phyloP scores from a whole-genome alignment of 2,329 filamentous ascomycete genomes.

The Pseudocercospora crystallina region DNA sequence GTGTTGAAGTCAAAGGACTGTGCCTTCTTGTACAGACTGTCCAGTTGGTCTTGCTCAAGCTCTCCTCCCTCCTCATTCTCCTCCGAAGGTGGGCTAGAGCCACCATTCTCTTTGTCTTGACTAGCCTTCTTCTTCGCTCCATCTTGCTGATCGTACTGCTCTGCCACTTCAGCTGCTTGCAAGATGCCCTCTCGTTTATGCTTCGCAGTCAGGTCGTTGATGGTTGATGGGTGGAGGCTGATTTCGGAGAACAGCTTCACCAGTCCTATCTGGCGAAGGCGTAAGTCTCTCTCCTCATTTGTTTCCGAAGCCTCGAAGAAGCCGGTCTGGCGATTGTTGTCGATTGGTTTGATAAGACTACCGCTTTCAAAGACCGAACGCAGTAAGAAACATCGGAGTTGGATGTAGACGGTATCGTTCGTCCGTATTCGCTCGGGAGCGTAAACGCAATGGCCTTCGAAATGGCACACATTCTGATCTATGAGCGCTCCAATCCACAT shows the following conservation, averaged over 20 bases:
- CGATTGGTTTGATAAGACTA: slow-evolving; percentile 61
- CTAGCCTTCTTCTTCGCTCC: slow-evolving; percentile 49
- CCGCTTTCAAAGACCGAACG: slow-evolving; percentile 69
- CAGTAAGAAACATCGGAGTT: slow-evolving; percentile 76
- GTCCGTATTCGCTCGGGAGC: slow-evolving; percentile 80
- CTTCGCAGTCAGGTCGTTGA: slow-evolving; percentile 72
- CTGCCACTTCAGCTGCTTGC: slow-evolving; percentile 82
- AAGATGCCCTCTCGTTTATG: slow-evolving; percentile 82
- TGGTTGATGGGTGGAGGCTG: slow-evolving; percentile 71
- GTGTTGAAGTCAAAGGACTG: slow-evolving; percentile 96
- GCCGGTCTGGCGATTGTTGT: slow-evolving; percentile 69
- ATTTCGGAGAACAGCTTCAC: slow-evolving; percentile 89
- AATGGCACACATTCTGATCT: slow-evolving; percentile 83
- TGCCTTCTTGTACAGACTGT: slow-evolving; percentile 90
- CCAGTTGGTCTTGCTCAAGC: slow-evolving; percentile 91
- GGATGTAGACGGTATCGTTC: slow-evolving; percentile 92
- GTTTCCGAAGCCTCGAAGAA: slow-evolving; percentile 86
- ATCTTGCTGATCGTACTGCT: slow-evolving; percentile 65
- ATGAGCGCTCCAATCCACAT: slow-evolving; percentile 90
- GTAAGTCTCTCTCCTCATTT: slow-evolving; percentile 76
- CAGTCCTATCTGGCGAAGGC: slow-evolving; percentile 80
- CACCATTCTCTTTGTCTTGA: slow-evolving; percentile 39
- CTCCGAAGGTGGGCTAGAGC: slow-evolving; percentile 58
- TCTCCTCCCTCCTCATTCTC: slow-evolving; percentile 81
- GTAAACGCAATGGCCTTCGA: slow-evolving; percentile 86